Evolutionary conservation across 371 early-diverging fungal species (phyloP), one percentile per base, ranked within the genome.

Genomic region (Basidiobolus meristosporus): DNA sequence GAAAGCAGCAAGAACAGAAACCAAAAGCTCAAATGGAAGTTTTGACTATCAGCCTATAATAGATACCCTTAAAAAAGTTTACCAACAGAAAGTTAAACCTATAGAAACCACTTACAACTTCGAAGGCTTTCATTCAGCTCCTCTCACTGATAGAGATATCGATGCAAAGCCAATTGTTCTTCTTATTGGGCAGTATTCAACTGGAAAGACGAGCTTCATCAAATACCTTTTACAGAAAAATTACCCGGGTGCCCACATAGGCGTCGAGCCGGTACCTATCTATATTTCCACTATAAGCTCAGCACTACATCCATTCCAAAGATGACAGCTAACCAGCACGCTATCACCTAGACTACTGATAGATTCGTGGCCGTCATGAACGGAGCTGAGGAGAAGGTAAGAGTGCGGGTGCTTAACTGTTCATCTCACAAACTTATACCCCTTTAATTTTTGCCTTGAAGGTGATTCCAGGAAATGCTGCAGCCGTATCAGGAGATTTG

Each of bases 391-490:
- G 68, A 73, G 15, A 48, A 73, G 6, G 57, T 39, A 30, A 7
- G 29, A 17, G 18, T 9, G 9, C 6, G 15, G 15, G 12, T 10
- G n/a, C n/a, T n/a, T n/a, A n/a, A n/a, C n/a, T n/a, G n/a, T n/a
- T n/a, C n/a, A n/a, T n/a, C n/a, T n/a, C n/a, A n/a, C n/a, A n/a
- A n/a, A n/a, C n/a, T n/a, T n/a, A n/a, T n/a, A n/a, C n/a, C n/a
- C n/a, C n/a, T n/a, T n/a, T n/a, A 3, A 1, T 30, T 12, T 17
- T 6, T 18, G 16, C n/a, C 9, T 44, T 46, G 39, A 60, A 65
- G 51, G 64, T 82, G 19, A 82, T 88, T 33, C 89, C 87, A 0
- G 89, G 89, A 18, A 79, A 87, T 41, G 88, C 88, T 0, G 88
- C 88, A n/a, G 84, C 80, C 1, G 85, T 87, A 6, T 65, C 74